A percentile compares a stretch with the other conserved stretches of the same genome.
Conservation (phyloP, 2,329 filamentous ascomycete species). For the Ophiostoma sp. region DNA sequence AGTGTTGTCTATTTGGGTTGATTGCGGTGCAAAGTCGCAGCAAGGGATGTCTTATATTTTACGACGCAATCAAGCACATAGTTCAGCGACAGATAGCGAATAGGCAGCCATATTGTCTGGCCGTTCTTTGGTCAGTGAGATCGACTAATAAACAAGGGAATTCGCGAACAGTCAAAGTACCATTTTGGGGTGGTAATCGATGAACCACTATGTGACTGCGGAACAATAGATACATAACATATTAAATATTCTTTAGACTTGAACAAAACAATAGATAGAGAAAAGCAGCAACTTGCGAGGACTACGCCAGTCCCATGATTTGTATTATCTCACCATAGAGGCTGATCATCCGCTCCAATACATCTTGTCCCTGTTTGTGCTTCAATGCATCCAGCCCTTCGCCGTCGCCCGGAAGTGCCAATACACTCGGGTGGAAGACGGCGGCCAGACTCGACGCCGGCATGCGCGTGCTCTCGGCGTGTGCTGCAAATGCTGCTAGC, state of each 20-base stretch:
- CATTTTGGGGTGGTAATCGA: not conserved
- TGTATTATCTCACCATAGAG: not conserved
- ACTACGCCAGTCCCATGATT: not conserved
- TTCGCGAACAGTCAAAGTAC: not conserved
- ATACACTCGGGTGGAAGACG: constrained; percentile 5
- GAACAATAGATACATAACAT: no score
- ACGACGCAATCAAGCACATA: no score
- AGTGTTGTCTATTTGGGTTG: no score
- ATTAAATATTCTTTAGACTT: not conserved
- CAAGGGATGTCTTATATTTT: no score
- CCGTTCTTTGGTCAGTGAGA: not conserved
- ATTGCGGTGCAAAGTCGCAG: no score
- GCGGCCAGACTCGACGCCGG: constrained; percentile 14
- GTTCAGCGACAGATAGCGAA: not conserved
- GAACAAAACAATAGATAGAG: not conserved
- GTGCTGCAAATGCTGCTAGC: constrained; percentile 5
- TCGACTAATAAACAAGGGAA: not conserved
- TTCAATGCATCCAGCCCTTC: constrained; percentile 6
- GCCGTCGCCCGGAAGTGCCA: not conserved
- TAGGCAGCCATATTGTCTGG: not conserved
- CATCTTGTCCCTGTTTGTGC: constrained; percentile 14
- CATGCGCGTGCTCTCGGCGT: constrained; percentile 8
- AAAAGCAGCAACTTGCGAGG: no score
- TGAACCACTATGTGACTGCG: no score
- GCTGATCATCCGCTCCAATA: constrained; percentile 5